phyloP scores from a whole-genome alignment of 2,329 filamentous ascomycete genomes.

The Aureobasidium leucospermi region DNA sequence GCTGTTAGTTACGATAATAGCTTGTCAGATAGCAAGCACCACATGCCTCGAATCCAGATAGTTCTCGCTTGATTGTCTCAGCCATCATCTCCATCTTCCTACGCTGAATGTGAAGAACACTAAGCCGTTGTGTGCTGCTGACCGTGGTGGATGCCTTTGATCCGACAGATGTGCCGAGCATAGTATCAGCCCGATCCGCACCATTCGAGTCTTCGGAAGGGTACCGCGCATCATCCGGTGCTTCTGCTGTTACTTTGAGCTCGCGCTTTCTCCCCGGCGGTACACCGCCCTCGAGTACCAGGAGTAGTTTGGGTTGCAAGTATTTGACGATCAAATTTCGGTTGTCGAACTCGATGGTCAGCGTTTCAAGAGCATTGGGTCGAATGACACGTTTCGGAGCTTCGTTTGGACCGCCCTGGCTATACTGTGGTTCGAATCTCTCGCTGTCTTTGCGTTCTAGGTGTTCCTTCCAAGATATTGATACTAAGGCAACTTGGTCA shows the following conservation, averaged over 20 bases:
- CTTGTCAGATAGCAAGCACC: background rate
- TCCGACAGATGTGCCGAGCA: slow-evolving; percentile 12
- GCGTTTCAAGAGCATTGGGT: slow-evolving; percentile 31
- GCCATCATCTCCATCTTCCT: slow-evolving; percentile 42
- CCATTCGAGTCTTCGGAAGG: slow-evolving; percentile 20
- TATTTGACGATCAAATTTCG: slow-evolving; percentile 41
- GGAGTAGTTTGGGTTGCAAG: slow-evolving; percentile 39
- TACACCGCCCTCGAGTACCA: slow-evolving; percentile 42
- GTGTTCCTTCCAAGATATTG: slow-evolving; percentile 44
- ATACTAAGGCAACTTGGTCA: slow-evolving; percentile 42
- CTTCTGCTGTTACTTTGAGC: slow-evolving; percentile 39
- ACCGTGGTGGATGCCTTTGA: slow-evolving; percentile 24
- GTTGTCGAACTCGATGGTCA: slow-evolving; percentile 39
- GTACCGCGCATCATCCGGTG: slow-evolving; percentile 33
- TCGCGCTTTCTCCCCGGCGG: slow-evolving; percentile 33
- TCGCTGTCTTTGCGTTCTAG: slow-evolving; percentile 17
- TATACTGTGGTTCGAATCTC: slow-evolving; percentile 18
- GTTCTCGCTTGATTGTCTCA: slow-evolving; percentile 36
- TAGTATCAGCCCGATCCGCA: background rate
- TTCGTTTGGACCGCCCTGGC: slow-evolving; percentile 16
- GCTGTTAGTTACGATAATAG: background rate
- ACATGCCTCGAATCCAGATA: slow-evolving; percentile 39
- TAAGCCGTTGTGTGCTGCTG: slow-evolving; percentile 31
- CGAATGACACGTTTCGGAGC: background rate
- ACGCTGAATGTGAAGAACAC: slow-evolving; percentile 41